Evolutionary conservation across 2,329 filamentous ascomycete genomes (phyloP).

Genomic region (Fusarium chlamydosporum): DNA sequence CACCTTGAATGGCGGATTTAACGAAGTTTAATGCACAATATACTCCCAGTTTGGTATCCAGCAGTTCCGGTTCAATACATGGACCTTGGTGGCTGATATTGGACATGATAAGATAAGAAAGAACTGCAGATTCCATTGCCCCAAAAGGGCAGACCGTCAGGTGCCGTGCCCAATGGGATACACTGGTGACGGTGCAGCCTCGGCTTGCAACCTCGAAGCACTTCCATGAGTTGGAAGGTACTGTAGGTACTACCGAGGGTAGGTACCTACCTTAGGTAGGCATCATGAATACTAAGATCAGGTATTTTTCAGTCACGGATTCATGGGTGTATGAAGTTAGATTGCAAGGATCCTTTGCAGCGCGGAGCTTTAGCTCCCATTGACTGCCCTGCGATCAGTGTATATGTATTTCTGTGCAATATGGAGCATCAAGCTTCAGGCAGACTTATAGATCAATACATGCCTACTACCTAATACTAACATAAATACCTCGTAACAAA

Average conservation of each 20-base stretch:
- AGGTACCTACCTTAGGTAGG: too few species aligned
- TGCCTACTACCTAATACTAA: too few species aligned
- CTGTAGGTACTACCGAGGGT: too few species aligned
- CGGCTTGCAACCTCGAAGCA: slow-evolving; percentile 29
- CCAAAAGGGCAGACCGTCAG: slow-evolving; percentile 38
- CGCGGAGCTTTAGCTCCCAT: not conserved
- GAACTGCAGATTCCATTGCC: slow-evolving; percentile 13
- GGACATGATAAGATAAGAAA: slow-evolving; percentile 29
- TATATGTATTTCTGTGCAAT: not conserved
- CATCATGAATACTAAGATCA: not conserved
- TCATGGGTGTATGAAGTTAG: not conserved
- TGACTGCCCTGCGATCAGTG: not conserved
- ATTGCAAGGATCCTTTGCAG: not conserved
- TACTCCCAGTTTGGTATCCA: not conserved
- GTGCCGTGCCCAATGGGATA: slow-evolving; percentile 36
- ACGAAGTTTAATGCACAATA: not conserved
- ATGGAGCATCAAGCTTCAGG: not conserved
- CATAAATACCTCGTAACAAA: too few species aligned
- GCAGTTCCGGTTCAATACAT: not conserved
- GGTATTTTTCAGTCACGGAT: not conserved
- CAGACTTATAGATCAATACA: not conserved
- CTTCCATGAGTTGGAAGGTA: not conserved
- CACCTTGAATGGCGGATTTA: not conserved
- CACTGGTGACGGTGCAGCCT: slow-evolving; percentile 21
- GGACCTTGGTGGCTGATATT: not conserved